These are phyloP conservation scores for Evansstolkia leycettana DNA, from an alignment of 495 filamentous ascomycete genomes.

Conservation along the genomic window DNA sequence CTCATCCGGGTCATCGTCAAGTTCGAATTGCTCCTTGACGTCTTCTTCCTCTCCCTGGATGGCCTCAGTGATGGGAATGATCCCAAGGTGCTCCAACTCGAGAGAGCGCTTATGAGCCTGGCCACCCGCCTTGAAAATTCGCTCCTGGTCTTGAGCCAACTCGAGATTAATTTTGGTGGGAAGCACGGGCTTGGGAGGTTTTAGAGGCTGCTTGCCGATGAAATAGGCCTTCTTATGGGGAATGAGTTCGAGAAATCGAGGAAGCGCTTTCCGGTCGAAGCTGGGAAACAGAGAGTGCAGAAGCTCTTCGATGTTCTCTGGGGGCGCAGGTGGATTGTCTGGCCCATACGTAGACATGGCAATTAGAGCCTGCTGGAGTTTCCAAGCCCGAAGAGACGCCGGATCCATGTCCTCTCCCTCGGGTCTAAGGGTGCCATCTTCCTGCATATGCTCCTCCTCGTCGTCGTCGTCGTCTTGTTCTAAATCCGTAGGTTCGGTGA, in stretches of 20 bases:
- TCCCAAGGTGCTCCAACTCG: constrained; percentile 43
- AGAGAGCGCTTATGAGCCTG: constrained; percentile 39
- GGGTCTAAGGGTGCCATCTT: constrained; percentile 15
- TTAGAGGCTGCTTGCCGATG: constrained; percentile 53
- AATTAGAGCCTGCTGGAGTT: constrained; percentile 39
- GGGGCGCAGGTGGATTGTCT: constrained; percentile 39
- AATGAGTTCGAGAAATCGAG: constrained; percentile 61
- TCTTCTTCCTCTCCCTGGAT: constrained; percentile 41
- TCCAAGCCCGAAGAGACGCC: constrained; percentile 31
- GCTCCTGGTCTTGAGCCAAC: constrained; percentile 67
- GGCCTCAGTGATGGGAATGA: constrained; percentile 43
- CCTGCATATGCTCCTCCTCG: constrained; percentile 17
- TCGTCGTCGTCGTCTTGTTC: constrained; percentile 22
- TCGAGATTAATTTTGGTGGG: constrained; percentile 83
- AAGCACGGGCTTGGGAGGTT: constrained; percentile 66
- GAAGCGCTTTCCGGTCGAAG: constrained; percentile 52
- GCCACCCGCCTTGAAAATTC: constrained; percentile 57
- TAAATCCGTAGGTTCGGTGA: constrained; percentile 16
- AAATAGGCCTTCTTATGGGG: constrained; percentile 62
- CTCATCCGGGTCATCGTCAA: constrained; percentile 41
- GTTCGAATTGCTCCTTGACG: constrained; percentile 45
- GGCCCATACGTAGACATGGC: constrained; percentile 32
- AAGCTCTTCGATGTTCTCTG: constrained; percentile 54
- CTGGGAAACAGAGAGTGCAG: constrained; percentile 57
- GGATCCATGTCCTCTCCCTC: constrained; percentile 33